A percentile compares a stretch with the other conserved stretches of the same genome.
phyloP scores from a whole-genome alignment of 2,329 filamentous ascomycete genomes.

The Drechslerella dactyloides region DNA sequence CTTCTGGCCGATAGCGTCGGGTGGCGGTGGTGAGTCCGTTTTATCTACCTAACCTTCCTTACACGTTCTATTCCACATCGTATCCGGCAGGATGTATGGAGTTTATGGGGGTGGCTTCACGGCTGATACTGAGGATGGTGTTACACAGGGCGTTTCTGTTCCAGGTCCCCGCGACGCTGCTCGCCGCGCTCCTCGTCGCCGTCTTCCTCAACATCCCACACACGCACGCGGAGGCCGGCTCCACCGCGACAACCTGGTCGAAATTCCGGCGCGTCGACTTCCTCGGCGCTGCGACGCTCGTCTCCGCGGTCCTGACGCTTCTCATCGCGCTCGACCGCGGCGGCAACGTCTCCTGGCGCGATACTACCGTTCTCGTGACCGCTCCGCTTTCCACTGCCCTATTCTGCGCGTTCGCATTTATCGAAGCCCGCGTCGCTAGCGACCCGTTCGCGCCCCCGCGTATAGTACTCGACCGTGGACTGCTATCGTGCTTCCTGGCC shows the following conservation, averaged over 20 bases:
- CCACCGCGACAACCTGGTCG: conserved; percentile 67
- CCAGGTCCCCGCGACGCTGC: conserved; percentile 72
- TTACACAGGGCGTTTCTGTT: conserved; percentile 70
- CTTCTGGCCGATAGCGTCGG: conserved; percentile 74
- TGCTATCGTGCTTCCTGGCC: conserved; percentile 72
- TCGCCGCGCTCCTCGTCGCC: conserved; percentile 70
- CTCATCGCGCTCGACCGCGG: conserved; percentile 75
- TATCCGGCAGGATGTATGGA: not conserved
- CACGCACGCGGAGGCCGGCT: conserved; percentile 61
- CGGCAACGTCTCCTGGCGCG: conserved; percentile 72
- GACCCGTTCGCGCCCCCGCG: conserved; percentile 78
- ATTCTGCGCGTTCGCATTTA: conserved; percentile 70
- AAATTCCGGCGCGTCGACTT: conserved; percentile 72
- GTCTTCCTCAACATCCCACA: conserved; percentile 68
- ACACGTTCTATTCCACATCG: conserved; percentile 29
- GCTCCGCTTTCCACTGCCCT: conserved; percentile 66
- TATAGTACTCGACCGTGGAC: conserved; percentile 71
- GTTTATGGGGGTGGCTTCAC: no score
- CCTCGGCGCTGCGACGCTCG: conserved; percentile 70
- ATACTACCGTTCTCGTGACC: conserved; percentile 66
- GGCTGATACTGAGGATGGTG: no score
- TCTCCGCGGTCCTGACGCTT: conserved; percentile 70
- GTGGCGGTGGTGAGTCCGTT: conserved; percentile 69
- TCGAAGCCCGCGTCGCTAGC: conserved; percentile 71
- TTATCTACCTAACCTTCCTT: conserved; percentile 54